Base-by-base conservation (phyloP, 179 eudicot genomes). In the Carnegiea gigantea region DNA sequence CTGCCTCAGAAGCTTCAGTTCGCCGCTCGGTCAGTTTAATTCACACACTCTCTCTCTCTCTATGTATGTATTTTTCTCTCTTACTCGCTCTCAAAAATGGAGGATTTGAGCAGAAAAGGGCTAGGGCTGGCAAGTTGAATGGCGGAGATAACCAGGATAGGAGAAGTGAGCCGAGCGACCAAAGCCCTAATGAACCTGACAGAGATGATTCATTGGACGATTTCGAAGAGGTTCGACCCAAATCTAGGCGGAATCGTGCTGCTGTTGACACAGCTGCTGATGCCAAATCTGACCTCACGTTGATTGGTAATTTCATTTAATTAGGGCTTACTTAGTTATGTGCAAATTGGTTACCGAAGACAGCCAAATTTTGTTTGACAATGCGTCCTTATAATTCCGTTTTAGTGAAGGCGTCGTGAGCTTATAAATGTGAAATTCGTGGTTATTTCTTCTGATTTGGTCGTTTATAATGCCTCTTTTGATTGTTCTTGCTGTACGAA, bases 141-240 rank as follows among this genome's bases (percentile, higher is more conserved):
- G 54, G 38, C 23, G 83, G 77, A 73, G 57, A 24, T 26, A 53
- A 79, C 40, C 75, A 79, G 64, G 17, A 62, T 71, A 38, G 75
- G 77, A 71, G 78, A 43, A 75, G 77, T 20, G 88, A 82, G 53
- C 84, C 62, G 77, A 80, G 83, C 82, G 88, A 84, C n/a, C 74
- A 70, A 73, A 86, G 81, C 84, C 87, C 86, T 60, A 78, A 75
- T 67, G 86, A 80, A 77, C 86, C 67, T 13, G 94, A 90, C 44
- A 77, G 44, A 5, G 97, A 90, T 11, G 97, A 90, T 20, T 85
- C 89, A 4, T 80, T 89, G 6, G 99, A 94, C 10, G 97, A 89
- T 51, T 87, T 95, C 33, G 94, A 91, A 44, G 94, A 89, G 73
- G 87, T 89, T 79, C 94, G 91, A 70, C 88, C 90, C 2, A 91